Conservation (phyloP, 176 grass and related monocot genomes). For the Themeda triandra region DNA sequence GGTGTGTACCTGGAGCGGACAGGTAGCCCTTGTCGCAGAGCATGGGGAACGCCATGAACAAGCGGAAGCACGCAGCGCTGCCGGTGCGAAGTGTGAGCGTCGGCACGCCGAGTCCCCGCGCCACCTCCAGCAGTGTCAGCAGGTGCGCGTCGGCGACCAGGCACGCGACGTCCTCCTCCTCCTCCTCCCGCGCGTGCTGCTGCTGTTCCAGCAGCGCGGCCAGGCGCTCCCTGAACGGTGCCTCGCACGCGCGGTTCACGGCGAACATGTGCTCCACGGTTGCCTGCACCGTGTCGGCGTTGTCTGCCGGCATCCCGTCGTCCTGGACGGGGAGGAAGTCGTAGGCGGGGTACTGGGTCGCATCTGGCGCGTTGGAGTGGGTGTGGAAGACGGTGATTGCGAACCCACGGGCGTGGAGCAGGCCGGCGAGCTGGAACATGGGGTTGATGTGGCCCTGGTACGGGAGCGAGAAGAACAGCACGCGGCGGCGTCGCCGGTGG, state of each 20-base stretch:
- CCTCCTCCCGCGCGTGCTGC: too few species aligned
- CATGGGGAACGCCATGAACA: neutral
- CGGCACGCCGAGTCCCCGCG: neutral
- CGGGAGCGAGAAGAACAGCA: conserved; percentile 39
- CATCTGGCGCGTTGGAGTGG: neutral
- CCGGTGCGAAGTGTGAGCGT: neutral
- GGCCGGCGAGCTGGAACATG: conserved; percentile 36
- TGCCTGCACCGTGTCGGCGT: too few species aligned
- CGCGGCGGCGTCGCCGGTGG: neutral
- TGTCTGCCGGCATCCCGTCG: too few species aligned
- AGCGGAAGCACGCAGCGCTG: conserved; percentile 14
- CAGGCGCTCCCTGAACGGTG: too few species aligned
- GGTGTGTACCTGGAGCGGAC: too few species aligned
- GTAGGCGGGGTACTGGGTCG: too few species aligned
- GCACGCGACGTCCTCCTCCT: neutral
- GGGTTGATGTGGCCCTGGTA: conserved; percentile 59
- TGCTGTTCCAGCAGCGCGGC: too few species aligned
- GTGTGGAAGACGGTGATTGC: conserved; percentile 43
- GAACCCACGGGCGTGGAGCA: conserved; percentile 41
- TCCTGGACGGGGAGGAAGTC: too few species aligned
- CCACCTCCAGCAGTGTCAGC: neutral
- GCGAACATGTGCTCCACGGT: too few species aligned
- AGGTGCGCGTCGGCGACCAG: conserved; percentile 20
- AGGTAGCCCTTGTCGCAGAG: too few species aligned
- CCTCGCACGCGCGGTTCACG: too few species aligned